Evolutionary conservation across 177 flowering plant species (phyloP), one percentile per base, ranked within the genome.

Genomic region (Telopea speciosissima): DNA sequence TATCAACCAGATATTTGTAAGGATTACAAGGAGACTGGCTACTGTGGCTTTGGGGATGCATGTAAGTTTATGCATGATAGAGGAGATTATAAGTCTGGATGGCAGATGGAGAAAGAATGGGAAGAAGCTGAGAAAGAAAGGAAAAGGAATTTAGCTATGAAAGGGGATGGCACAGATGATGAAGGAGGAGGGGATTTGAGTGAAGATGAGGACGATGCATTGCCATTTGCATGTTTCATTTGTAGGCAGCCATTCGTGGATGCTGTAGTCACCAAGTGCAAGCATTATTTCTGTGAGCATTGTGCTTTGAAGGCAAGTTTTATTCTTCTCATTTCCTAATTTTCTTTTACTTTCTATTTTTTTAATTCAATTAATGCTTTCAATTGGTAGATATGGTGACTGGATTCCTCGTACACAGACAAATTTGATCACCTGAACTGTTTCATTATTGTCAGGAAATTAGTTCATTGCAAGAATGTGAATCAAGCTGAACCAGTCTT

Each of bases 1-100:
- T 94, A 92, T 77, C 99, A 94, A 75, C 99, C 96, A 0, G 97
- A 94, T 68, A 90, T 92, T 14, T 92, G 97, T 67, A 92, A 94
- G 77, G 97, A 94, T 76, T 92, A 92, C 75, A 92, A 95, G 78
- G 97, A 95, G 71, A 91, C 97, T 24, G 96, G 97, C 17, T 95
- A 95, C 68, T 95, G 97, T 87, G 99, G 99, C 24, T 95, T 86
- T 83, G 97, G 97, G 26, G 99, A 92, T 80, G 73, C 99, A 0
- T 95, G 99, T 73, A 95, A 95, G 79, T 95, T 95, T 79, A 90
- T 92, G 97, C 99, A 91, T 79, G 99, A 92, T 79, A 82, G 99
- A 66, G 97, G 99, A 62, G 99, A 95, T 78, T 91, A 92, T 79
- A 91, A 95, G 78, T 80, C 94, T 36, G 97, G 99, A 5, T 92